A percentile compares a stretch with the other conserved stretches of the same genome.
Conservation (phyloP, 306 rosid genomes). For the Vicia faba region DNA sequence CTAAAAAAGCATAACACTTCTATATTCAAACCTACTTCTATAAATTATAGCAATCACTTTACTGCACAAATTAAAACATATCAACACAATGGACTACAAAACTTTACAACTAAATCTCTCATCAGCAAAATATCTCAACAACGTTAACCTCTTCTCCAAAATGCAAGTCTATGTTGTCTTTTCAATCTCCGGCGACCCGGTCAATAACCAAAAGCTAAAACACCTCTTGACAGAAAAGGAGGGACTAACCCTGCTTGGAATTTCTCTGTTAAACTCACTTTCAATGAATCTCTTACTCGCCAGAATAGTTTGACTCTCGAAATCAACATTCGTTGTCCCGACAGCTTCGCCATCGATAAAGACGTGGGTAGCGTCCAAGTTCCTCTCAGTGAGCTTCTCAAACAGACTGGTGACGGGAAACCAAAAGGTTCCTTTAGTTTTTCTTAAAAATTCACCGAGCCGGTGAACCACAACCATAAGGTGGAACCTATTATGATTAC, state of each 20-base stretch:
- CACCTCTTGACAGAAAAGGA: constrained; percentile 44
- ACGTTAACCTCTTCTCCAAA: constrained; percentile 53
- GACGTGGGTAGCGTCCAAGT: constrained; percentile 57
- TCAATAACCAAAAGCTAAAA: constrained; percentile 36
- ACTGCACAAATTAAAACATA: no score
- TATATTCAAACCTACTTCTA: no score
- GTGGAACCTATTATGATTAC: not conserved
- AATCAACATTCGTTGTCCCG: constrained; percentile 49
- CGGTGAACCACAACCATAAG: not conserved
- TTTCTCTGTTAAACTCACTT: constrained; percentile 43
- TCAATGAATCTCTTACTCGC: constrained; percentile 46
- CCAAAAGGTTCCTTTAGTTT: constrained; percentile 57
- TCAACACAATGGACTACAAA: constrained; percentile 32
- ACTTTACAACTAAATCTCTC: constrained; percentile 54
- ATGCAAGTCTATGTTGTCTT: constrained; percentile 73
- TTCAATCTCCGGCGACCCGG: constrained; percentile 51
- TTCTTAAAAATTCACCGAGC: constrained; percentile 42
- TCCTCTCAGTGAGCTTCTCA: constrained; percentile 56
- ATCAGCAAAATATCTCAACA: constrained; percentile 65
- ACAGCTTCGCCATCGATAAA: constrained; percentile 54
- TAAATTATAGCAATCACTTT: no score
- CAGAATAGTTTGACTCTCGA: constrained; percentile 51
- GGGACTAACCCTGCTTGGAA: constrained; percentile 68
- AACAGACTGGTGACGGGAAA: constrained; percentile 39
- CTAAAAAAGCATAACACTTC: no score